Evolutionary conservation across 2,329 filamentous ascomycete genomes (phyloP).

Genomic region (Fusarium chuoi): DNA sequence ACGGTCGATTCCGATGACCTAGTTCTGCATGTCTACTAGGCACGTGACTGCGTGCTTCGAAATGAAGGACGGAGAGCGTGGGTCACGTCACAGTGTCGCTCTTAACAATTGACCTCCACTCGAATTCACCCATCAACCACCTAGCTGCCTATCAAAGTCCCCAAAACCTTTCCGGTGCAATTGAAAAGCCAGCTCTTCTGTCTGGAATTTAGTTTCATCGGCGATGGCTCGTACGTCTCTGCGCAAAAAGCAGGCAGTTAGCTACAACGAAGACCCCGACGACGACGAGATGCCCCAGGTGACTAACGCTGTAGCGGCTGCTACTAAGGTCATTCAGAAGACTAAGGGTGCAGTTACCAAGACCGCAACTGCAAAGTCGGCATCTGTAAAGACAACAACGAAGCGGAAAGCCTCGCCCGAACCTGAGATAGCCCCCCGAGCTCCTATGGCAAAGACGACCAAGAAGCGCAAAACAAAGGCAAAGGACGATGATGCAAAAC

Average conservation of each 20-base stretch:
- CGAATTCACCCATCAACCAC: not conserved
- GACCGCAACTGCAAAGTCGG: constrained; percentile 36
- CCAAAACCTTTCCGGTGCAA: not conserved
- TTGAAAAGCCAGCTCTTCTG: not conserved
- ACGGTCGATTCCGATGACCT: not conserved
- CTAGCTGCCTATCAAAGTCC: too few relatives aligned
- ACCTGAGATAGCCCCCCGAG: constrained; percentile 32
- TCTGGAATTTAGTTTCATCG: not conserved
- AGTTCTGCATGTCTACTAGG: not conserved
- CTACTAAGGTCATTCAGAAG: constrained; percentile 43
- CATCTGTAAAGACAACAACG: constrained; percentile 36
- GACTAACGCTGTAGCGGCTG: constrained; percentile 27
- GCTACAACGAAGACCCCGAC: constrained; percentile 47
- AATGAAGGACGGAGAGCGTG: constrained; percentile 30
- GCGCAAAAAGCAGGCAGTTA: constrained; percentile 47
- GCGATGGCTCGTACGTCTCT: constrained; percentile 50
- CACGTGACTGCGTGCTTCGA: constrained; percentile 42
- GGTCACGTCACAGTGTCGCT: constrained; percentile 30
- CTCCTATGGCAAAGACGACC: constrained; percentile 37
- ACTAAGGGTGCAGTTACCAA: constrained; percentile 42
- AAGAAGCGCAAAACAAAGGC: constrained; percentile 59
- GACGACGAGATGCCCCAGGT: constrained; percentile 31
- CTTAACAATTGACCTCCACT: not conserved
- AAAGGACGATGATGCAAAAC: constrained; percentile 60
- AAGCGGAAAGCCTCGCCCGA: constrained; percentile 49